A percentile compares a stretch with the other conserved stretches of the same genome.
Evolutionary conservation across 2,329 filamentous ascomycete species (phyloP).

Genomic region (Stenocarpella maydis): DNA sequence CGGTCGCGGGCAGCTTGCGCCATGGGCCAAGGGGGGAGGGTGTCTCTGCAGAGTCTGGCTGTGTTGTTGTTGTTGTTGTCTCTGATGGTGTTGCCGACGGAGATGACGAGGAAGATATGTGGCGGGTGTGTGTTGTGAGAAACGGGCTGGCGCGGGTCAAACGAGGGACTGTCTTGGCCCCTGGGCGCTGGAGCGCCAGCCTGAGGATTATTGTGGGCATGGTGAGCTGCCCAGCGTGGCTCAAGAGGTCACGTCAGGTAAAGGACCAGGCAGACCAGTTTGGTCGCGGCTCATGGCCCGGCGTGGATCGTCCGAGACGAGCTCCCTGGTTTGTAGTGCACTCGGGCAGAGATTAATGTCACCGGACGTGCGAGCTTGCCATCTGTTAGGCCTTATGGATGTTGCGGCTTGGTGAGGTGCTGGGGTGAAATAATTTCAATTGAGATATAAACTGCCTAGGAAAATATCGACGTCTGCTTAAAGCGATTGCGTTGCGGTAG

Average conservation of each 20-base stretch:
- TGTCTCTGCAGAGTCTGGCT: neutral
- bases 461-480: conserved; percentile 6
- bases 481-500: neutral
- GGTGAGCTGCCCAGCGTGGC: conserved; percentile 3
- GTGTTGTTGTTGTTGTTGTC: neutral
- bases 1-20: conserved; percentile 42
- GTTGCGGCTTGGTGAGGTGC: too few species aligned
- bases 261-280: neutral
- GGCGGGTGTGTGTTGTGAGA: neutral
- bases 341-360: neutral
- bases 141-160: too few species aligned
- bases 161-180: neutral
- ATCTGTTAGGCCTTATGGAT: neutral
- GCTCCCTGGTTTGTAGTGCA: neutral
- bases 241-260: conserved; percentile 1
- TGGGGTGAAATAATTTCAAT: neutral
- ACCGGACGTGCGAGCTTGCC: too few species aligned
- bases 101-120: neutral
- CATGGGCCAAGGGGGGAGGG: neutral
- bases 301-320: neutral
- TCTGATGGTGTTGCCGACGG: neutral
- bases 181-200: neutral
- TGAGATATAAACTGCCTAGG: neutral
- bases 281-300: conserved; percentile 6
- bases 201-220: conserved; percentile 22